phyloP scores from a whole-genome alignment of 2,329 filamentous ascomycete species.

The Penicillium sp. region DNA sequence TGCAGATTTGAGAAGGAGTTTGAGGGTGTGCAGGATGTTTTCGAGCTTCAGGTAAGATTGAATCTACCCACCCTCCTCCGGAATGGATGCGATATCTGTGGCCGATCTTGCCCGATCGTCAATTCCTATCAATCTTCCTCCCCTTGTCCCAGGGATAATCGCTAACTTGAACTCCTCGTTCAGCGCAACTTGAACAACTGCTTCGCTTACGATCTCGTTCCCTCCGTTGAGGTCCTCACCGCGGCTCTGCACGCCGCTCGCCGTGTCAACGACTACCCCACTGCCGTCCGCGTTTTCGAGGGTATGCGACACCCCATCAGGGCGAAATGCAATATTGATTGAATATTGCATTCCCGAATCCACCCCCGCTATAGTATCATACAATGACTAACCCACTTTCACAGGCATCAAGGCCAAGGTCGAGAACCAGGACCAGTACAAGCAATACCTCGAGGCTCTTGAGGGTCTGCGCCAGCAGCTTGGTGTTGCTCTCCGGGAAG shows the following conservation, averaged over 20 bases:
- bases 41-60: conserved; percentile 90
- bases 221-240: conserved; percentile 84
- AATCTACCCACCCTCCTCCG: conserved; percentile 12
- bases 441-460: conserved; percentile 91
- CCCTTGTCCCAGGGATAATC: too few species aligned
- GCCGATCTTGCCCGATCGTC: conserved; percentile 7
- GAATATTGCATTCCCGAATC: background rate
- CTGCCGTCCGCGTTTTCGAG: conserved; percentile 97
- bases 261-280: conserved; percentile 97
- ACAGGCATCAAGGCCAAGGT: conserved; percentile 98
- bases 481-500: conserved; percentile 86
- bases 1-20: conserved; percentile 99
- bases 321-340: background rate
- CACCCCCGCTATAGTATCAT: background rate
- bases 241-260: conserved; percentile 91
- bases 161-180: background rate
- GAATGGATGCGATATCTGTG: conserved; percentile 18
- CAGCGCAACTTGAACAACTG: conserved; percentile 98
- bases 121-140: background rate
- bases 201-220: conserved; percentile 99
- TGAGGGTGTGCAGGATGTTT: conserved; percentile 94
- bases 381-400: conserved; percentile 4
- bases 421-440: conserved; percentile 96
- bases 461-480: conserved; percentile 92
- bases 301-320: conserved; percentile 58